Conservation (phyloP, 192 early-diverging fungal species). For the Mortierella claussenii region DNA sequence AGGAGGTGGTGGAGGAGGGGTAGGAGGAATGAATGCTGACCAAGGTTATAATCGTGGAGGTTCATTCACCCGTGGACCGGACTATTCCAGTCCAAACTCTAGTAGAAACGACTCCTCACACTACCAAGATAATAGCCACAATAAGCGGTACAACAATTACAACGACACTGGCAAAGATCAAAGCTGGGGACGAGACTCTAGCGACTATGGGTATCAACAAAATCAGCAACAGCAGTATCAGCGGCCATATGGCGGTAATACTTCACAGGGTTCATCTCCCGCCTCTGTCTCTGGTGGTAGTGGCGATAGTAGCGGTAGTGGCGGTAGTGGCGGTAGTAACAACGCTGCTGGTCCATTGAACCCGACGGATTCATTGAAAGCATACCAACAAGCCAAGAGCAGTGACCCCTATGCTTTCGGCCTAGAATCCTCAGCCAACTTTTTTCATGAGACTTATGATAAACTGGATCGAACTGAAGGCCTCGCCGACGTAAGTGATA, state of each 20-base stretch:
- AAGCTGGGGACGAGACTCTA: not conserved
- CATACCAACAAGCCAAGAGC: conserved; percentile 23
- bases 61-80: not conserved
- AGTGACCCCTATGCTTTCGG: conserved; percentile 18
- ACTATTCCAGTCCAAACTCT: too few relatives aligned
- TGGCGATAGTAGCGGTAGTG: not conserved
- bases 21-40: not conserved
- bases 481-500: conserved; percentile 22
- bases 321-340: too few relatives aligned
- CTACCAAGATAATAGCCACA: not conserved
- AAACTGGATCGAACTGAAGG: conserved; percentile 17
- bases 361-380: conserved; percentile 19
- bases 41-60: not conserved
- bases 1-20: not conserved
- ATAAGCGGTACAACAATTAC: not conserved
- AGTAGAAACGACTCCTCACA: not conserved
- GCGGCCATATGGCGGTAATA: too few relatives aligned
- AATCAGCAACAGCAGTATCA: too few relatives aligned
- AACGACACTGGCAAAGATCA: not conserved
- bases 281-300: not conserved
- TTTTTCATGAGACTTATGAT: conserved; percentile 25
- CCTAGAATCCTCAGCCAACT: conserved; percentile 6
- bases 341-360: not conserved
- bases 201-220: too few relatives aligned
- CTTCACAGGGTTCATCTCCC: not conserved